Percentiles rank a stretch among this genome's conserved stretches.
These are phyloP conservation scores for Fusarium duplospermum DNA, from an alignment of 2,329 filamentous ascomycete genomes.

Conservation along the genomic window DNA sequence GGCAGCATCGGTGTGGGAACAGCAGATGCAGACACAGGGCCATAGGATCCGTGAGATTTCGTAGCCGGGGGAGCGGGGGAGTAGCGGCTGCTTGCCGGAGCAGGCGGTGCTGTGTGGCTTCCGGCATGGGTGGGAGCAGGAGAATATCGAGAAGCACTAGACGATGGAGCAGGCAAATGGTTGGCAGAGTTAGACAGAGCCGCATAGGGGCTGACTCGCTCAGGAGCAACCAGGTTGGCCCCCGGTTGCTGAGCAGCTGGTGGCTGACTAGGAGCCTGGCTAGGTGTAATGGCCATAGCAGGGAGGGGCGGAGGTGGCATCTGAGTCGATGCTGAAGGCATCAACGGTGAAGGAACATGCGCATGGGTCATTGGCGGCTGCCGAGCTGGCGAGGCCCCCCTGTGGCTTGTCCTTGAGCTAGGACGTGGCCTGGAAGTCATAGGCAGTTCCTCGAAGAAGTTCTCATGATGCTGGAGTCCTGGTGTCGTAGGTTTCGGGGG, in stretches of 20 bases:
- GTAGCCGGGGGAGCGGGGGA: conserved; percentile 58
- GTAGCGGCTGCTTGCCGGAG: conserved; percentile 62
- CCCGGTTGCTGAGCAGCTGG: conserved; percentile 33
- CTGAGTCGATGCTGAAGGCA: conserved; percentile 34
- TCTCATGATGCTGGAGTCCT: conserved; percentile 57
- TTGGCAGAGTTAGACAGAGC: conserved; percentile 53
- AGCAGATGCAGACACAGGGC: conserved; percentile 48
- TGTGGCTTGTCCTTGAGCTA: conserved; percentile 64
- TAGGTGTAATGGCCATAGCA: conserved; percentile 12
- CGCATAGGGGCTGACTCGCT: conserved; percentile 66
- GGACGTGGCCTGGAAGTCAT: conserved; percentile 71
- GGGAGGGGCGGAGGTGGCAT: conserved; percentile 35
- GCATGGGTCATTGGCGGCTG: conserved; percentile 44
- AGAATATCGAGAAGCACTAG: conserved; percentile 68
- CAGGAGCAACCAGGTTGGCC: conserved; percentile 63
- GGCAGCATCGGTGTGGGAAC: conserved; percentile 61
- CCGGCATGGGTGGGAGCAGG: conserved; percentile 61
- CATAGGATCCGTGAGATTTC: conserved; percentile 58
- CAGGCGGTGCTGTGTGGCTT: conserved; percentile 49
- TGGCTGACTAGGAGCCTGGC: conserved; percentile 20
- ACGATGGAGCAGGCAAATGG: conserved; percentile 48
- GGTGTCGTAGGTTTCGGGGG: conserved; percentile 51
- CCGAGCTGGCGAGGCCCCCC: conserved; percentile 57
- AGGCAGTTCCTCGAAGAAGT: conserved; percentile 85
- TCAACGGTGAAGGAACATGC: conserved; percentile 43